Evolutionary conservation across 768 basidiomycete genomes (phyloP), one percentile per base, ranked within the genome.

Genomic region (Cytidiella melzeri): DNA sequence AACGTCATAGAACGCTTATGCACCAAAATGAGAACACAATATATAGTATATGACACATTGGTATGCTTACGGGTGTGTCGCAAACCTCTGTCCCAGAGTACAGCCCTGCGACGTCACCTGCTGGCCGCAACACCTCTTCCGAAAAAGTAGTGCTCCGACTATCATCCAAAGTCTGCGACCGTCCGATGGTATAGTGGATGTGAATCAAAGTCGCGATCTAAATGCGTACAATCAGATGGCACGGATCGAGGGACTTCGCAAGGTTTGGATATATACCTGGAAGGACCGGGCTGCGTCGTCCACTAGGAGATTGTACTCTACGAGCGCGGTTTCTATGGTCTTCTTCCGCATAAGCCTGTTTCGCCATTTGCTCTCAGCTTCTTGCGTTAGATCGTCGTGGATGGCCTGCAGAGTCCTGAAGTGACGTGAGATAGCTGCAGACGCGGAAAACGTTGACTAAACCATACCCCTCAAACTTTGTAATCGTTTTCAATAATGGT

Each of bases 151-250:
- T 34, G 30, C 9, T 34, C 9, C 15, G 30, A 10, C 28, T 11
- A 18, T 9, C 30, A 55, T 37, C 58, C 41, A 24, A 52, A 52
- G 10, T 24, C 9, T 19, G 15, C 11, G 41, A 4, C 12, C 40
- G 19, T 34, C 63, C 67, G 18, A 74, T 56, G 18, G 69, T 64
- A 48, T 69, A 67, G 53, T 77, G 75, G 15, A 77, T 67, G 42
- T 73, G 69, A 36, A 77, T 75, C 4, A 77, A 65, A 0, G 73
- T 70, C 5, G 72, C 68, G 5, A 76, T 66, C 76, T 76, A 50
- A 13, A n/a, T n/a, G n/a, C 19, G 4, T 36, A 19, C 26, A 43
- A 26, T 26, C n/a, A n/a, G n/a, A n/a, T n/a, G n/a, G 38, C 28
- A 27, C 12, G 11, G 23, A 6, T 23, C 24, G 4, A 20, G 26